Percentiles rank a stretch among this genome's conserved stretches.
These are phyloP conservation scores for Gaeumannomyces sp. DNA, from an alignment of 2,329 filamentous ascomycete species.

Conservation along the genomic window DNA sequence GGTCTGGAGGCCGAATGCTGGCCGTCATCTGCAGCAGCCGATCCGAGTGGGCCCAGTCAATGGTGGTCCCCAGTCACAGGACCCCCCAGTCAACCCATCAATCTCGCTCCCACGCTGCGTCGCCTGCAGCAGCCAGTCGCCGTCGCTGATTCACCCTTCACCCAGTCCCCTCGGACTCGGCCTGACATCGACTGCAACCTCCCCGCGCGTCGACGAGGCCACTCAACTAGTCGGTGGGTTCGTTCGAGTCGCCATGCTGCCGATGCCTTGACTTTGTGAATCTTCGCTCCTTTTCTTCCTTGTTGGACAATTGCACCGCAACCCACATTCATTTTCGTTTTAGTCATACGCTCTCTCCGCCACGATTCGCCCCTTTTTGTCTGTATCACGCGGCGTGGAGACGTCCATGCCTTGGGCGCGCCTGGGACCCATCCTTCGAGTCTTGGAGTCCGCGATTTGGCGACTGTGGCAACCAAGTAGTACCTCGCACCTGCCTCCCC, in stretches of 20 bases:
- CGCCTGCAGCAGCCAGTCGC: background rate
- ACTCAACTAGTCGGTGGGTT: no score
- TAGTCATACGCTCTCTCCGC: background rate
- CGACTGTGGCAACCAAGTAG: background rate
- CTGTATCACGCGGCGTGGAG: background rate
- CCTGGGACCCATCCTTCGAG: background rate
- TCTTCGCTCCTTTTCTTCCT: background rate
- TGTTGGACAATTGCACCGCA: background rate
- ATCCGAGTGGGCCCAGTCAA: background rate
- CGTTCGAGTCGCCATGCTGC: background rate
- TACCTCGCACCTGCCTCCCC: background rate
- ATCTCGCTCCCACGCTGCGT: background rate
- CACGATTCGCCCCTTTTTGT: background rate
- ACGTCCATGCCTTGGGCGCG: background rate
- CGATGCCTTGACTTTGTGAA: background rate
- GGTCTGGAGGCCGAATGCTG: background rate
- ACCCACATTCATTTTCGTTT: background rate
- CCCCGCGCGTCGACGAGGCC: background rate
- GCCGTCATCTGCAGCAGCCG: background rate
- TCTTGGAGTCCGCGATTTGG: background rate
- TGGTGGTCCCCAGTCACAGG: no score
- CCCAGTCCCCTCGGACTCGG: no score
- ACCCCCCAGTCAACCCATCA: background rate
- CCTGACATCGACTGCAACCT: background rate
- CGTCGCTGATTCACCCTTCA: background rate